Evolutionary conservation across 768 basidiomycete species (phyloP).

Genomic region (Tricholoma sp.): DNA sequence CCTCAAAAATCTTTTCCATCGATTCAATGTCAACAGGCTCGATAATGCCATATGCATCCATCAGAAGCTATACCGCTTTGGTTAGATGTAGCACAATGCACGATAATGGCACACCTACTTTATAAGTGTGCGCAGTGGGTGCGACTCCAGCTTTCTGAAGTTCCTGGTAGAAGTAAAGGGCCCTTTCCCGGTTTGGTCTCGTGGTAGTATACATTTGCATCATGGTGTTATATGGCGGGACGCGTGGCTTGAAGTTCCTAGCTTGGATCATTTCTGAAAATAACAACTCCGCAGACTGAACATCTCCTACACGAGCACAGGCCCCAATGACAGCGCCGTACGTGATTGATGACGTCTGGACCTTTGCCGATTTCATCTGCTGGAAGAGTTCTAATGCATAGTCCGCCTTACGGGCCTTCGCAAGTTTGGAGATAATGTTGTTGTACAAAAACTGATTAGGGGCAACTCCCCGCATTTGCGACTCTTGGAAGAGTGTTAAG

Average conservation of each 20-base stretch:
- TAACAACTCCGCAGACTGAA: slow-evolving; percentile 69
- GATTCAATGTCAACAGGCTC: slow-evolving; percentile 71
- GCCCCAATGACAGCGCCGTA: slow-evolving; percentile 94
- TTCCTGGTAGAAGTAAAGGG: slow-evolving; percentile 68
- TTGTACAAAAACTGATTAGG: slow-evolving; percentile 93
- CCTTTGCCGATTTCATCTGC: slow-evolving; percentile 65
- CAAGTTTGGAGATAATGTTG: slow-evolving; percentile 93
- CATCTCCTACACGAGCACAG: slow-evolving; percentile 90
- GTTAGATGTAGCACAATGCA: slow-evolving; percentile 6
- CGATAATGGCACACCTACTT: slow-evolving; percentile 41
- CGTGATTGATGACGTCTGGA: slow-evolving; percentile 79
- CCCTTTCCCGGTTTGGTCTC: slow-evolving; percentile 78
- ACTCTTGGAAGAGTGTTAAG: slow-evolving; percentile 77
- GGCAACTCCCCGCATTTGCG: slow-evolving; percentile 56
- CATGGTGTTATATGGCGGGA: slow-evolving; percentile 98
- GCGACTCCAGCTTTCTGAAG: slow-evolving; percentile 54
- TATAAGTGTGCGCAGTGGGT: slow-evolving; percentile 92
- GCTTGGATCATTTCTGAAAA: slow-evolving; percentile 80
- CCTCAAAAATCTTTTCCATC: slow-evolving; percentile 67
- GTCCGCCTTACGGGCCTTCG: slow-evolving; percentile 92
- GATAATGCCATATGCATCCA: slow-evolving; percentile 84
- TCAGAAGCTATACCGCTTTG: slow-evolving; percentile 53
- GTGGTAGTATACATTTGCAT: slow-evolving; percentile 93
- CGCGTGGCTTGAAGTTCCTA: slow-evolving; percentile 75
- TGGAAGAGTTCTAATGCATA: slow-evolving; percentile 83